Evolutionary conservation across 2,329 filamentous ascomycete genomes (phyloP).

Genomic region (Daldinia eschscholtzii): DNA sequence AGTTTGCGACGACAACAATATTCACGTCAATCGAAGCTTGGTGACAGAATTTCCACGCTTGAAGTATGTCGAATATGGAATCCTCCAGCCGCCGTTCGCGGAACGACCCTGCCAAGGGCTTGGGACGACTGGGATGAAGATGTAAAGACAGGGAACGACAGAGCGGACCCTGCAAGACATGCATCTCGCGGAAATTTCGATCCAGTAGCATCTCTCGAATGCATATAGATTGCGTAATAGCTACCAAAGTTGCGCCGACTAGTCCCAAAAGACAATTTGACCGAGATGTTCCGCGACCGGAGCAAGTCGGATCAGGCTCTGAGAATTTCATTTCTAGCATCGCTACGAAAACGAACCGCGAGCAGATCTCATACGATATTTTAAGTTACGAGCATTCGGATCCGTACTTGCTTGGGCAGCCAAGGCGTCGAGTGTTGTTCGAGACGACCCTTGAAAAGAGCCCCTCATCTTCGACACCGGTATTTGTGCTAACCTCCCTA

Average conservation of each 20-base stretch:
- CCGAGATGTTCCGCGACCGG: constrained; percentile 38
- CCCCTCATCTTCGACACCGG: neutral
- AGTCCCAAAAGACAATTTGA: constrained; percentile 17
- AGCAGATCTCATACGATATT: neutral
- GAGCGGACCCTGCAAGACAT: constrained; percentile 39
- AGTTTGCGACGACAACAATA: constrained; percentile 43
- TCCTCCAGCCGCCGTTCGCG: constrained; percentile 34
- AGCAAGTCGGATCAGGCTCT: constrained; percentile 19
- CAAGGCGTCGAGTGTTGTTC: constrained; percentile 4
- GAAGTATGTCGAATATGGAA: constrained; percentile 15
- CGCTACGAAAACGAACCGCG: constrained; percentile 9
- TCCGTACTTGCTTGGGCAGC: neutral
- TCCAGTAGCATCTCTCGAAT: constrained; percentile 26
- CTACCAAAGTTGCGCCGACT: constrained; percentile 21
- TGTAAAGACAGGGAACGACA: constrained; percentile 13
- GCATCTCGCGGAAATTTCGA: constrained; percentile 26
- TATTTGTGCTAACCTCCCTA: constrained; percentile 1
- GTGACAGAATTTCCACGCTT: constrained; percentile 16
- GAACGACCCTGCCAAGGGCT: constrained; percentile 40
- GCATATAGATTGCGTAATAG: constrained; percentile 42
- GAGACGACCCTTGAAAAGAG: neutral
- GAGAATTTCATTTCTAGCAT: constrained; percentile 4
- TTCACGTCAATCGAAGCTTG: constrained; percentile 41
- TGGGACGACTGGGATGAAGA: constrained; percentile 2
- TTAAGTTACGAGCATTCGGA: constrained; percentile 4